Evolutionary conservation across 148 eudicot genomes (phyloP).

Genomic region (Spergularia bocconei): DNA sequence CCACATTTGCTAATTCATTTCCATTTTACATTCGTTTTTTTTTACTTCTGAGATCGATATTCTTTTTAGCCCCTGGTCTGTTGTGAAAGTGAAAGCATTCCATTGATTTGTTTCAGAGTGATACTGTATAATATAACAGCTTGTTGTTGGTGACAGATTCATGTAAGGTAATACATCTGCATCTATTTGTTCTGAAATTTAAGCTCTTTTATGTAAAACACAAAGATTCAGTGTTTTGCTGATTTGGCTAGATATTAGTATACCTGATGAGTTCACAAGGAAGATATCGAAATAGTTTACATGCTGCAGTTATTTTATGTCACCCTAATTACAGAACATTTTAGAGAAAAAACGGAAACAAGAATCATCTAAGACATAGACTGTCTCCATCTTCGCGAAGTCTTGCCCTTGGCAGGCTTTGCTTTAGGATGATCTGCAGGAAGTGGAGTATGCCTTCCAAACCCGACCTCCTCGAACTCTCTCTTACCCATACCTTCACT

Average conservation of each 20-base stretch:
- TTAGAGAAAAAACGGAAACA: not conserved
- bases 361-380: constrained; percentile 47
- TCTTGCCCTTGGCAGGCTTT: constrained; percentile 34
- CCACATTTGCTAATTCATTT: not conserved
- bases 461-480: constrained; percentile 29
- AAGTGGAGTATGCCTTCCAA: constrained; percentile 41
- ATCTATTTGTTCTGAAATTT: constrained; percentile 2
- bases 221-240: not conserved
- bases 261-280: not conserved
- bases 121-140: constrained; percentile 38
- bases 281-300: not conserved
- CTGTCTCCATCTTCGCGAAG: constrained; percentile 53
- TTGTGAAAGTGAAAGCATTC: constrained; percentile 19
- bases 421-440: constrained; percentile 30
- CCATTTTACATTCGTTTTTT: constrained; percentile 1
- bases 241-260: not conserved
- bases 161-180: constrained; percentile 17
- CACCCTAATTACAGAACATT: not conserved
- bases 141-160: constrained; percentile 37
- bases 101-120: constrained; percentile 24
- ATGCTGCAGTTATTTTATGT: not conserved
- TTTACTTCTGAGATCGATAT: constrained; percentile 16
- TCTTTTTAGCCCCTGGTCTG: constrained; percentile 28
- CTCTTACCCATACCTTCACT: constrained; percentile 24
- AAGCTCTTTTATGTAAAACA: not conserved